phyloP scores from a whole-genome alignment of 1,284 basidiomycete genomes.

The Trichosporon asahii region DNA sequence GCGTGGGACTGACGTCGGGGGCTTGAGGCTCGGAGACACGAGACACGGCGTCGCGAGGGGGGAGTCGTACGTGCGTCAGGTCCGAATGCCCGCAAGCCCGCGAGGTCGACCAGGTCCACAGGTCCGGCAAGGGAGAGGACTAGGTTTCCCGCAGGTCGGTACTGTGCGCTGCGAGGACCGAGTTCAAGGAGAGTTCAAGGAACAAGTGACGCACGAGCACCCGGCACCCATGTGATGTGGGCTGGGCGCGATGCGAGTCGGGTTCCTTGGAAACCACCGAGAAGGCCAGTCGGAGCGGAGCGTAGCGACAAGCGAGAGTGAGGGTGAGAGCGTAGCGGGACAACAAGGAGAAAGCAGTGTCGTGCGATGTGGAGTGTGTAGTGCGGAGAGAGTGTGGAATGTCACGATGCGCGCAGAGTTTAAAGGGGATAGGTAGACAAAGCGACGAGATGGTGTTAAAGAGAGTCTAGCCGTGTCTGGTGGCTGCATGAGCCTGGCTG shows the following conservation, averaged over 20 bases:
- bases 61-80: conserved; percentile 3
- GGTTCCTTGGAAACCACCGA: not conserved
- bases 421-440: not conserved
- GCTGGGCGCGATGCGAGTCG: not conserved
- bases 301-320: not conserved
- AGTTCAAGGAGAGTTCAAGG: conserved; percentile 3
- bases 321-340: not conserved
- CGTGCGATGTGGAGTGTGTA: no score
- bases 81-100: not conserved
- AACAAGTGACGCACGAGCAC: not conserved
- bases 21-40: not conserved
- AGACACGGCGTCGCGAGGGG: not conserved
- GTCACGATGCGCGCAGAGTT: not conserved
- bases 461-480: not conserved
- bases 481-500: no score
- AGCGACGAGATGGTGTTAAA: not conserved
- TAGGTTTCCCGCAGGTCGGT: not conserved
- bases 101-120: not conserved
- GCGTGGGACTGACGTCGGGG: not conserved
- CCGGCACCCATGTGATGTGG: not conserved
- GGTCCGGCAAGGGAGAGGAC: not conserved
- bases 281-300: not conserved
- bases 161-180: not conserved
- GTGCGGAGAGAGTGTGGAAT: not conserved
- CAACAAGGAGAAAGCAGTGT: not conserved